Evolutionary conservation across 2,329 filamentous ascomycete species (phyloP), one percentile per base, ranked within the genome.

Genomic region (Cladosporium sp.): DNA sequence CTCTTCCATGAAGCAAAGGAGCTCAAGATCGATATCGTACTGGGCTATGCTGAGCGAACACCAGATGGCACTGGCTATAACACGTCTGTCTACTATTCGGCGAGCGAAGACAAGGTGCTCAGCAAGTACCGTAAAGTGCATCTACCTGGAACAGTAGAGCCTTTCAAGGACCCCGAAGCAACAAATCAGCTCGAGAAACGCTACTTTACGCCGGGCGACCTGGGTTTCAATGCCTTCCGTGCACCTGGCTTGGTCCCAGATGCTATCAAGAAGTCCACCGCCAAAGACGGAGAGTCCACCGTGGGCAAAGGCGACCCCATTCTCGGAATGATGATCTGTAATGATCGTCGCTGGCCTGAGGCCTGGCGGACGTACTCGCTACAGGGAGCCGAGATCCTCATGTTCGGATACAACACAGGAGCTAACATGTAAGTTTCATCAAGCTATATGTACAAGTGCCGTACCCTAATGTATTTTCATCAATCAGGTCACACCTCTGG

Each of bases 81-180:
- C 72, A 81, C 81, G 5, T 76, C 74, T 53, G 74, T 86, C 16
- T 86, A 86, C 70, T 86, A 81, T 72, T 84, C 82, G 2, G 80
- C 80, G 1, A 73, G 73, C 6, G 70, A 74, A 32, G 77, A 75
- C 21, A 70, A 76, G 53, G 77, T 84, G 7, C 70, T 86, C 25
- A 77, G 76, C 32, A 86, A 85, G 69, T 86, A 86, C 70, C 79
- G 84, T 66, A 86, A 86, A 71, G 77, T 86, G 1, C 84, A 86
- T 69, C 75, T 86, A 3, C 84, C 84, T 0, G 84, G 84, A 0
- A 82, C 81, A 2, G 76, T 78, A n/a, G 83, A 85, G 70, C 83
- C 84, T 13, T 80, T 83, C 34, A 75, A 78, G 3, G 78, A 82
- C 48, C 80, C 82, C 4, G 75, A 79, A 4, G 82, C 81, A 1